phyloP scores from a whole-genome alignment of 202 grass and related monocot genomes.

The Setaria viridis region DNA sequence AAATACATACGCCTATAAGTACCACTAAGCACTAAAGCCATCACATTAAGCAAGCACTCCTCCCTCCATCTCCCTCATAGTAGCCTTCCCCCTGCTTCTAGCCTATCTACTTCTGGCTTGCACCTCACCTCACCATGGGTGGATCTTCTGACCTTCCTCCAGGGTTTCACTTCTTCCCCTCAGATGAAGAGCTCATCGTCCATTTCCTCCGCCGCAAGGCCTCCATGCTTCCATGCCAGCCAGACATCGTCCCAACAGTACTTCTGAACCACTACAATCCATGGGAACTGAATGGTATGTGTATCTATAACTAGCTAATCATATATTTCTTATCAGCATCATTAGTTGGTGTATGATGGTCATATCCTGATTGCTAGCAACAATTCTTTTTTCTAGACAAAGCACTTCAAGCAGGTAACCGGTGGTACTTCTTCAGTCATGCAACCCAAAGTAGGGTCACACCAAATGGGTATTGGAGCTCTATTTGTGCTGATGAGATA shows the following conservation, averaged over 20 bases:
- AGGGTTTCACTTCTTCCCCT: conserved; percentile 94
- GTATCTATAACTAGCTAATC: conserved; percentile 12
- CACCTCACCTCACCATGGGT: conserved; percentile 56
- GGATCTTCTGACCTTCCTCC: conserved; percentile 79
- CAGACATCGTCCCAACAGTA: conserved; percentile 77
- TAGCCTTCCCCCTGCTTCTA: conserved; percentile 31
- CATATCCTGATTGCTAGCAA: conserved; percentile 31
- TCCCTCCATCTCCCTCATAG: conserved; percentile 31
- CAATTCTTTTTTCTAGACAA: conserved; percentile 63
- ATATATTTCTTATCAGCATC: conserved; percentile 9
- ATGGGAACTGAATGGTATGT: conserved; percentile 82
- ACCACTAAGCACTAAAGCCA: conserved; percentile 41
- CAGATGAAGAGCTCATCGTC: conserved; percentile 83
- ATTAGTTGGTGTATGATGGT: background rate
- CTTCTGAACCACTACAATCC: conserved; percentile 67
- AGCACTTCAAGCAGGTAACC: conserved; percentile 72
- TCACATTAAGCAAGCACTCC: conserved; percentile 55
- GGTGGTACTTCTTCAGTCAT: conserved; percentile 90
- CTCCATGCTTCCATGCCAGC: conserved; percentile 64
- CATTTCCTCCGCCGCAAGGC: conserved; percentile 89
- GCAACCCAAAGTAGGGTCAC: conserved; percentile 55
- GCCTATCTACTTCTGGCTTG: conserved; percentile 39
- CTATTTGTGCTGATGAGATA: conserved; percentile 53
- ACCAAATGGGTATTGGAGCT: conserved; percentile 73
- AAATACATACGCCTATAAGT: conserved; percentile 59